Evolutionary conservation across 257 asterid genomes (phyloP).

Genomic region (Coffea canephora): DNA sequence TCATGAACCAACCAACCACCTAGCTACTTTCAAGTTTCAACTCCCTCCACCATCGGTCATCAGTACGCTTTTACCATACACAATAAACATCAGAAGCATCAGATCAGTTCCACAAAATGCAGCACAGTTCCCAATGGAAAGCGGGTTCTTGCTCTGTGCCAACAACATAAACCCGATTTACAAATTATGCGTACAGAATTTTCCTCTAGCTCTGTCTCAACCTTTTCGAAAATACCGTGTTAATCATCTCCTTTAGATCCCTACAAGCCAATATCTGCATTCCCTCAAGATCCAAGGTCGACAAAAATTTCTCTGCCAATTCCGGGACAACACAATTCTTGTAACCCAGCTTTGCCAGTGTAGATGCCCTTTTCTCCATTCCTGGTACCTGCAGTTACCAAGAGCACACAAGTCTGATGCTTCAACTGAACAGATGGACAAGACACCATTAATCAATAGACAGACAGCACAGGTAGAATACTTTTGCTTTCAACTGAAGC

Average conservation of each 20-base stretch:
- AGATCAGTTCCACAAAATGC: background rate
- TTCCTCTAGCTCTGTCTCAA: slow-evolving; percentile 12
- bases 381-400: slow-evolving; percentile 58
- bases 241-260: slow-evolving; percentile 85
- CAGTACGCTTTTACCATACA: too few species aligned
- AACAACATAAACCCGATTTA: background rate
- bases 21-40: background rate
- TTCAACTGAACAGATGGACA: background rate
- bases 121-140: background rate
- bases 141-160: background rate
- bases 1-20: background rate
- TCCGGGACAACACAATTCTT: slow-evolving; percentile 73
- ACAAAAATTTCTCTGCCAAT: slow-evolving; percentile 47
- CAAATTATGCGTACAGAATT: background rate
- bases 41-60: background rate
- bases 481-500: background rate
- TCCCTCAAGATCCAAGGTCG: slow-evolving; percentile 36
- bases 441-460: background rate
- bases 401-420: background rate
- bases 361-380: slow-evolving; percentile 72
- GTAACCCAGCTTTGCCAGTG: slow-evolving; percentile 81
- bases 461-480: background rate
- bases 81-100: background rate
- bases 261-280: slow-evolving; percentile 68
- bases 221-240: slow-evolving; percentile 48